These are phyloP conservation scores for Paracoccidioides brasiliensis DNA, from an alignment of 2,329 filamentous ascomycete species.

Conservation along the genomic window DNA sequence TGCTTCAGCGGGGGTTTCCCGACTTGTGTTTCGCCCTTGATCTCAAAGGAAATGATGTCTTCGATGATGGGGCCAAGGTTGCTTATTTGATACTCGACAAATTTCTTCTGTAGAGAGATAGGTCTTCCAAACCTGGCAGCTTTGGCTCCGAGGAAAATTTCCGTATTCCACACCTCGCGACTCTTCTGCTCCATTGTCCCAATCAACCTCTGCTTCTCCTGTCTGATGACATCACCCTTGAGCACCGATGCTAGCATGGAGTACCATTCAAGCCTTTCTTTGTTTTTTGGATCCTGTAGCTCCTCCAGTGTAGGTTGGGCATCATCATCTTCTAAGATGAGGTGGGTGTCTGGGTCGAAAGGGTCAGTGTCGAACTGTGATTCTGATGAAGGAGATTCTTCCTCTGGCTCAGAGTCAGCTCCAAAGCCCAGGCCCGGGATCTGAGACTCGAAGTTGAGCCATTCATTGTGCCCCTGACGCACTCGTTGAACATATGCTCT, in stretches of 20 bases:
- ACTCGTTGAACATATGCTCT: constrained; percentile 89
- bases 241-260: constrained; percentile 93
- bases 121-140: constrained; percentile 74
- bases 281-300: constrained; percentile 70
- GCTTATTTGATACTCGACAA: constrained; percentile 72
- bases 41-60: constrained; percentile 81
- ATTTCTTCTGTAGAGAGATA: constrained; percentile 67
- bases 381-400: constrained; percentile 78
- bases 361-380: constrained; percentile 67
- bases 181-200: constrained; percentile 64
- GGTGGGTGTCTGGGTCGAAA: constrained; percentile 81
- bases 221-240: constrained; percentile 90
- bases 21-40: constrained; percentile 83
- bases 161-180: constrained; percentile 52
- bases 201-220: constrained; percentile 92
- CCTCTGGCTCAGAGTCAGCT: constrained; percentile 74
- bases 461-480: constrained; percentile 61
- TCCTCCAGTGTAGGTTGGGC: constrained; percentile 82
- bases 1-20: constrained; percentile 80
- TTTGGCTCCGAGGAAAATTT: constrained; percentile 78
- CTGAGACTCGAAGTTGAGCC: constrained; percentile 56
- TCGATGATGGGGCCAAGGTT: constrained; percentile 65
- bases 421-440: constrained; percentile 40
- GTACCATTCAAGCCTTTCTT: constrained; percentile 92
- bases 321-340: constrained; percentile 86